Evolutionary conservation across 768 basidiomycete genomes (phyloP), one percentile per base, ranked within the genome.

Genomic region (Rhodotorula taiwanensis): DNA sequence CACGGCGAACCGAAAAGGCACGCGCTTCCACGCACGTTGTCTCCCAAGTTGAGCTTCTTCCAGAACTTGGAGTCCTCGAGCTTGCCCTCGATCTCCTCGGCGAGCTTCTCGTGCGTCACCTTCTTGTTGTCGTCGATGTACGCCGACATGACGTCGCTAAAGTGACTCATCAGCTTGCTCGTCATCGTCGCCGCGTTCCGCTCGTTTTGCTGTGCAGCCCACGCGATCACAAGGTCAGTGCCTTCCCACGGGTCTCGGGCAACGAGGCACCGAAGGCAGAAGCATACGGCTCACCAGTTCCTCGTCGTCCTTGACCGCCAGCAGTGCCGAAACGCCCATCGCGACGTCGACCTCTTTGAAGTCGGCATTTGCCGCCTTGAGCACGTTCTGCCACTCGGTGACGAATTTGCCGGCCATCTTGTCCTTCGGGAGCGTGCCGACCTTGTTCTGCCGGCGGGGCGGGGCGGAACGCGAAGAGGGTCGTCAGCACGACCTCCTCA

Each of bases 1-100:
- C 14, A 10, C 16, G 25, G 4, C 44, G 30, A 27, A 43, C 43
- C 18, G 27, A 21, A 28, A 33, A 39, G 14, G 20, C 14, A 1
- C 4, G 7, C n/a, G 41, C 43, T 20, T n/a, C 23, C 23, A 80
- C 87, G 71, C 70, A 91, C 91, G 54, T 89, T 86, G 60, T 80
- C 83, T 9, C 39, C 89, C 73, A 10, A 82, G 83, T 88, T 85
- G 66, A 78, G 75, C 60, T 78, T 81, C 71, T 80, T 82, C 92
- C 94, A 97, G 23, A 94, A 83, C 73, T 86, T 90, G 85, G 86
- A 89, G 74, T 97, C 86, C 86, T 93, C 94, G 63, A 97, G 80
- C 52, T 91, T 83, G 15, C 82, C 81, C 77, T 99, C 94, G 52
- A 97, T 86, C 75, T 90, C 84, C 39, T 84, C 81, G 9, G 89